phyloP scores from a whole-genome alignment of 2,329 filamentous ascomycete species.

The Xylaria sp. region DNA sequence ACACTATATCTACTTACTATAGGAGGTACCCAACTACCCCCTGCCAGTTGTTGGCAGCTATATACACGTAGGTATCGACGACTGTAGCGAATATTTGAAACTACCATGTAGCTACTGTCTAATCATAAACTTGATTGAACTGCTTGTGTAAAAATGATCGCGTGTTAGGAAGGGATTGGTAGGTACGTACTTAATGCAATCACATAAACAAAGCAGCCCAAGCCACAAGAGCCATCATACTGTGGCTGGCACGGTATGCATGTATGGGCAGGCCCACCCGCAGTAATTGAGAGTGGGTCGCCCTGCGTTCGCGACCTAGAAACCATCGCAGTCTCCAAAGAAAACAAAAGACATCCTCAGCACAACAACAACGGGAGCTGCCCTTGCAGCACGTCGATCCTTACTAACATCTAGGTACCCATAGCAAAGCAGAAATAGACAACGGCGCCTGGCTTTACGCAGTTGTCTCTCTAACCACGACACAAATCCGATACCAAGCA shows the following conservation, averaged over 20 bases:
- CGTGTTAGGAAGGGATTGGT: too few species aligned
- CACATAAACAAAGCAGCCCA: too few species aligned
- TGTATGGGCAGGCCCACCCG: neutral
- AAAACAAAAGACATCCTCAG: constrained; percentile 30
- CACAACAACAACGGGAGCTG: constrained; percentile 31
- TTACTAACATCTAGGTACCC: constrained; percentile 40
- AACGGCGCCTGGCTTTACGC: neutral
- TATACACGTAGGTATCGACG: too few species aligned
- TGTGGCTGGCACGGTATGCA: neutral
- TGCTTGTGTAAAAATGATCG: too few species aligned
- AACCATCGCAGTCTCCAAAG: constrained; percentile 31
- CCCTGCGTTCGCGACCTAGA: constrained; percentile 28
- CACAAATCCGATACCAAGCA: neutral
- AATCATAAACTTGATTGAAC: too few species aligned
- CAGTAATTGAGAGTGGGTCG: constrained; percentile 9
- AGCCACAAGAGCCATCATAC: neutral
- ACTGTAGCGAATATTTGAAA: too few species aligned
- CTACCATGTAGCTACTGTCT: too few species aligned
- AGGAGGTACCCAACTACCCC: too few species aligned
- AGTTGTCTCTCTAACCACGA: constrained; percentile 19
- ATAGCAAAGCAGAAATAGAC: constrained; percentile 7
- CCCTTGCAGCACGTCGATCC: constrained; percentile 35
- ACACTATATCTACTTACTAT: too few species aligned
- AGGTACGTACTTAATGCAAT: too few species aligned
- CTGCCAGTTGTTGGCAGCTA: too few species aligned